Percentiles rank a stretch among this genome's conserved stretches.
Conservation (phyloP, 768 basidiomycete species). For the Flagelloscypha sp. region DNA sequence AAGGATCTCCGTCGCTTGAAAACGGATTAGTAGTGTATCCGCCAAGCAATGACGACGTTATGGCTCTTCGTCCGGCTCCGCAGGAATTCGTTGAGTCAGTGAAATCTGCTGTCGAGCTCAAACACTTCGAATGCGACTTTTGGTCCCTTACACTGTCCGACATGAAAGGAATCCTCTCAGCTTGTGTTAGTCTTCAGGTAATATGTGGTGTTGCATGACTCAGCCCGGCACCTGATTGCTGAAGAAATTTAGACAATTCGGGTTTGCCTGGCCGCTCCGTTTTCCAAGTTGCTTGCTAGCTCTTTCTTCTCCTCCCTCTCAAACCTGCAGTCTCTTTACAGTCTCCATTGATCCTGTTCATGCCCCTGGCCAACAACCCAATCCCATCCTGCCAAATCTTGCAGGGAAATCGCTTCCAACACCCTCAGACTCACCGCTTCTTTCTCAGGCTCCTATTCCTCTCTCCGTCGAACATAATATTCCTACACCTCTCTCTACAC, state of each 20-base stretch:
- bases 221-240: constrained; percentile 4
- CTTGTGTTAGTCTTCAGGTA: constrained; percentile 24
- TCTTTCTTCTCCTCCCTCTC: constrained; percentile 22
- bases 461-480: constrained; percentile 20
- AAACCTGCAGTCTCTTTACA: constrained; percentile 20
- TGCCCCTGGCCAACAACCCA: constrained; percentile 23
- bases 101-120: constrained; percentile 16
- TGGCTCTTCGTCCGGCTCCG: constrained; percentile 22
- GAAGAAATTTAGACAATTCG: constrained; percentile 16
- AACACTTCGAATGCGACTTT: constrained; percentile 29
- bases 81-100: constrained; percentile 20
- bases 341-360: constrained; percentile 22
- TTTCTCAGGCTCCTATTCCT: constrained; percentile 19
- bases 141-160: constrained; percentile 26
- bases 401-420: constrained; percentile 18
- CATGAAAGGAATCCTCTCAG: constrained; percentile 24
- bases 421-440: constrained; percentile 22
- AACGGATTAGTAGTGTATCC: constrained; percentile 14
- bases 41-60: constrained; percentile 18
- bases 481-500: constrained; percentile 13
- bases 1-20: constrained; percentile 15
- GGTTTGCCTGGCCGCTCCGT: constrained; percentile 27
- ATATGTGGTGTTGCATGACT: constrained; percentile 5
- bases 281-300: constrained; percentile 24
- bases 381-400: constrained; percentile 12